Percentiles rank a stretch among this genome's conserved stretches.
These are phyloP conservation scores for Paramecium caudatum DNA, from an alignment of 73 alveolate species.

Conservation along the genomic window DNA sequence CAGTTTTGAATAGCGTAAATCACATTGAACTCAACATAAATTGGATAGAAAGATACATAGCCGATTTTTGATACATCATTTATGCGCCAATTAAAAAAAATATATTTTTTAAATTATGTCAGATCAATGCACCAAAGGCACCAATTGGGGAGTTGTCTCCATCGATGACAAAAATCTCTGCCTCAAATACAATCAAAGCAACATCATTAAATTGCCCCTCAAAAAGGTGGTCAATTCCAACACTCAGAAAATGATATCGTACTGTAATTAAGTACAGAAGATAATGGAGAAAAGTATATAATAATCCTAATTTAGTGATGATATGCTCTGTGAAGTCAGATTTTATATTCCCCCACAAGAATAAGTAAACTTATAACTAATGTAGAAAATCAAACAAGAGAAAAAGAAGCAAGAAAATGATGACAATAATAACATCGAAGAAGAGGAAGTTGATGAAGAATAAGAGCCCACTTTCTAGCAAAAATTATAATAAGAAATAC, in stretches of 20 bases:
- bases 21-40: background rate
- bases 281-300: constrained; percentile 37
- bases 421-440: background rate
- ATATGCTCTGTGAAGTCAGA: constrained; percentile 61
- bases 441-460: constrained; percentile 46
- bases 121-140: constrained; percentile 50
- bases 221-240: constrained; percentile 47
- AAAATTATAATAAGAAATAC: constrained; percentile 4
- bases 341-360: constrained; percentile 41
- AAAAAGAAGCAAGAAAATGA: constrained; percentile 28
- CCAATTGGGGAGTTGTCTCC: background rate
- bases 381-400: background rate
- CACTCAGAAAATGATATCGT: constrained; percentile 48
- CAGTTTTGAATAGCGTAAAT: background rate
- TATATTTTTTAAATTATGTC: constrained; percentile 6
- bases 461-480: constrained; percentile 35
- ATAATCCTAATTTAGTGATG: constrained; percentile 46
- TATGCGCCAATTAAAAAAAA: constrained; percentile 32
- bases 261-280: constrained; percentile 14
- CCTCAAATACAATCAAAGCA: background rate
- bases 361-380: constrained; percentile 13
- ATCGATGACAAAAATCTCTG: background rate
- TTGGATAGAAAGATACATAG: background rate
- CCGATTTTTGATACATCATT: background rate
- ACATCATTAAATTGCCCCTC: constrained; percentile 25